Percentiles rank a stretch among this genome's conserved stretches.
phyloP scores from a whole-genome alignment of 108 stramenopile genomes.

The Cyclostephanos tholiformis region DNA sequence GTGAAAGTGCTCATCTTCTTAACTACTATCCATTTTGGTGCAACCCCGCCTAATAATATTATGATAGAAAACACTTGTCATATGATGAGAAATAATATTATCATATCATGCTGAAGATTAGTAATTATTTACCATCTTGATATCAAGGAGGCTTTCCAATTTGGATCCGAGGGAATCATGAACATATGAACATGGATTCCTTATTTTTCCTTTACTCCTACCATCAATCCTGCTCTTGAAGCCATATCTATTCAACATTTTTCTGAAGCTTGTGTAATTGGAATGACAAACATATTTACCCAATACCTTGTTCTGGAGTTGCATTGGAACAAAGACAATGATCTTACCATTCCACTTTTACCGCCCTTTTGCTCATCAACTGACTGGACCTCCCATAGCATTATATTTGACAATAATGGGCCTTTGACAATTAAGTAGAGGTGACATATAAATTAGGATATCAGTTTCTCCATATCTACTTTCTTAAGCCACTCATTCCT shows the following conservation, averaged over 20 bases:
- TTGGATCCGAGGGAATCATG: conserved; percentile 38
- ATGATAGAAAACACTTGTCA: too few species aligned
- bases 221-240: conserved; percentile 58
- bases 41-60: too few species aligned
- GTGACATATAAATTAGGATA: conserved; percentile 58
- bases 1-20: too few species aligned
- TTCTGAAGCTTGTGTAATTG: conserved; percentile 49
- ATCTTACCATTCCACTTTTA: conserved; percentile 37
- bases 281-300: conserved; percentile 59
- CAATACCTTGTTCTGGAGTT: conserved; percentile 35
- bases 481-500: too few species aligned
- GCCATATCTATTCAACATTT: conserved; percentile 61
- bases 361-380: conserved; percentile 27
- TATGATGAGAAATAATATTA: too few species aligned
- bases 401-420: conserved; percentile 22
- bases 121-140: too few species aligned
- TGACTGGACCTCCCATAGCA: conserved; percentile 41
- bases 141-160: conserved; percentile 28
- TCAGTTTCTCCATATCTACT: too few species aligned
- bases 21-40: too few species aligned
- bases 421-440: conserved; percentile 53
- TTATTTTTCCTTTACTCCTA: conserved; percentile 46
- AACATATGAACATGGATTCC: conserved; percentile 52
- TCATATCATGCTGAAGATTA: too few species aligned
- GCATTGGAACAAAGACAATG: conserved; percentile 44